These are phyloP conservation scores for Herpetospermum pedunculosum DNA, from an alignment of 306 rosid genomes.

Conservation along the genomic window DNA sequence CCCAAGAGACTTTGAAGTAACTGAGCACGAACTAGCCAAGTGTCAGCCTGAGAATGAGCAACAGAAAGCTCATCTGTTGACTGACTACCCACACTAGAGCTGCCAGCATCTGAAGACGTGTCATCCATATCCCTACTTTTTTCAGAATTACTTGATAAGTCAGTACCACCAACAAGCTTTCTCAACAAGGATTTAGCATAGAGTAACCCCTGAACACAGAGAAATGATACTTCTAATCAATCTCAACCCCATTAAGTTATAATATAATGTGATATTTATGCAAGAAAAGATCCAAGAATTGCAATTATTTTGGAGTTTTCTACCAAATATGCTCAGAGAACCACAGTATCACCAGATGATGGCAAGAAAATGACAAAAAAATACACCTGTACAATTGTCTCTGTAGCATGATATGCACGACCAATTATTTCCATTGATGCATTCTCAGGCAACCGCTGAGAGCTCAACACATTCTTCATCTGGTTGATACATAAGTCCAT, in stretches of 20 bases:
- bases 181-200: slow-evolving; percentile 78
- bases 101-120: slow-evolving; percentile 88
- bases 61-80: slow-evolving; percentile 86
- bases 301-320: not conserved
- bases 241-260: not conserved
- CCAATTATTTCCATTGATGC: slow-evolving; percentile 93
- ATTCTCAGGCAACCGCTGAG: slow-evolving; percentile 79
- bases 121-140: slow-evolving; percentile 86
- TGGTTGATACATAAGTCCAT: slow-evolving; percentile 85
- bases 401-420: slow-evolving; percentile 89
- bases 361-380: slow-evolving; percentile 1
- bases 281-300: not conserved
- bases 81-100: slow-evolving; percentile 90
- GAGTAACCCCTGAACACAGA: slow-evolving; percentile 58
- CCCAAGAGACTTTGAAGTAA: slow-evolving; percentile 95
- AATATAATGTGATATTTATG: not conserved
- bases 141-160: slow-evolving; percentile 50
- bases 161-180: slow-evolving; percentile 70
- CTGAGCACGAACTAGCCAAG: slow-evolving; percentile 90
- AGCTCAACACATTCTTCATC: slow-evolving; percentile 83
- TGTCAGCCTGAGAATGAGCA: slow-evolving; percentile 55
- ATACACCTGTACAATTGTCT: slow-evolving; percentile 87
- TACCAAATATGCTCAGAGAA: not conserved
- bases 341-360: not conserved
- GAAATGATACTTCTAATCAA: not conserved